Evolutionary conservation across 805 yeast genomes (phyloP).

Genomic region (Lipomyces sp.): DNA sequence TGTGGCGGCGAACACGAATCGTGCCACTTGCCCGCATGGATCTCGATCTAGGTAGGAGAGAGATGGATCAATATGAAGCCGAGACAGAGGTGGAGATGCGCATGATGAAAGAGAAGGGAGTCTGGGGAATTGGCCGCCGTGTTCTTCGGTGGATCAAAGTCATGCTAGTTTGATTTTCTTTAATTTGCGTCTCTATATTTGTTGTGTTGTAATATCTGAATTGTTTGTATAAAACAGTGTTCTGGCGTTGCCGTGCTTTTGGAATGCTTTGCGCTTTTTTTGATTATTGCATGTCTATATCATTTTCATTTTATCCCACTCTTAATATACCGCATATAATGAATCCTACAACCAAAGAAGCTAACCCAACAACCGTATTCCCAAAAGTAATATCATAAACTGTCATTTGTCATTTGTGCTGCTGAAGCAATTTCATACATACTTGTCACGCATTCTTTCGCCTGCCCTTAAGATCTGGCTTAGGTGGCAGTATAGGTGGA

Average conservation of each 20-base stretch:
- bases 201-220: background rate
- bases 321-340: background rate
- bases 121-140: constrained; percentile 13
- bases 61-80: constrained; percentile 57
- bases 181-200: background rate
- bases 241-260: too few species aligned
- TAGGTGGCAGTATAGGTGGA: too few species aligned
- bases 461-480: too few species aligned
- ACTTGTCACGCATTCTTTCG: too few species aligned
- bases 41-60: constrained; percentile 79
- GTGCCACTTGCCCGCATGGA: constrained; percentile 72
- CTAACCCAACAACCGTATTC: too few species aligned
- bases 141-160: constrained; percentile 13
- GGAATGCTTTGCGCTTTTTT: too few species aligned
- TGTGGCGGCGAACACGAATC: constrained; percentile 58
- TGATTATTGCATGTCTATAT: background rate
- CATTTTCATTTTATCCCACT: background rate
- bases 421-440: too few species aligned
- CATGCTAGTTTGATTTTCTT: constrained; percentile 1
- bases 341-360: too few species aligned
- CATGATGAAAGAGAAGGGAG: constrained; percentile 15
- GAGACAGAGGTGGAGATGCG: constrained; percentile 24
- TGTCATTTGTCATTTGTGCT: too few species aligned
- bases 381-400: too few species aligned
- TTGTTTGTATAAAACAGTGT: background rate